Evolutionary conservation across 2,329 filamentous ascomycete species (phyloP).

Genomic region (Fusarium begoniae): DNA sequence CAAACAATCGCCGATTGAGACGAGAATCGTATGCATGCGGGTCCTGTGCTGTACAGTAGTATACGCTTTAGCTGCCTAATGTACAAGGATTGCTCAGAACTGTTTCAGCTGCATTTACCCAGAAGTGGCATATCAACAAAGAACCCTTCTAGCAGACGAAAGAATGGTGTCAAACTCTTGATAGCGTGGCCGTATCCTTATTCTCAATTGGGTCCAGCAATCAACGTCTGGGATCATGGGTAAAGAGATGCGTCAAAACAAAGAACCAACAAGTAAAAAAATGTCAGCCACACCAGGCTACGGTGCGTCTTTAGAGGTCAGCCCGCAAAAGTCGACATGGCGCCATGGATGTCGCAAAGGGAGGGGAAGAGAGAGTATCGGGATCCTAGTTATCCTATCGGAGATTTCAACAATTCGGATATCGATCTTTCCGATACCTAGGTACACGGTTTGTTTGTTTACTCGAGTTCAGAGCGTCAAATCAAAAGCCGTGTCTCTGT

Average conservation of each 20-base stretch:
- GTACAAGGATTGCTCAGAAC: background rate
- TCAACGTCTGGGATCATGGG: slow-evolving; percentile 26
- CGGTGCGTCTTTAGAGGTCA: slow-evolving; percentile 10
- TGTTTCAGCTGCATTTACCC: slow-evolving; percentile 33
- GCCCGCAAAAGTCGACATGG: slow-evolving; percentile 28
- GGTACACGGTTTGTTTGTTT: slow-evolving; percentile 29
- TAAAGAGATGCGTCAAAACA: slow-evolving; percentile 9
- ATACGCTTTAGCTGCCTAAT: slow-evolving; percentile 3
- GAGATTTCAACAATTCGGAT: slow-evolving; percentile 33
- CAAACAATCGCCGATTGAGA: slow-evolving; percentile 29
- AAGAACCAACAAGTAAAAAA: slow-evolving; percentile 11
- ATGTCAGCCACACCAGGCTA: slow-evolving; percentile 27
- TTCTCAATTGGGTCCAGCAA: slow-evolving; percentile 16
- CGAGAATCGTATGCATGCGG: slow-evolving; percentile 17
- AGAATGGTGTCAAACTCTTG: background rate
- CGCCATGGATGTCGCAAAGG: slow-evolving; percentile 11
- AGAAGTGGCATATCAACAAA: slow-evolving; percentile 12
- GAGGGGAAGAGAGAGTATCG: slow-evolving; percentile 5
- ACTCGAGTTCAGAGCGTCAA: slow-evolving; percentile 3
- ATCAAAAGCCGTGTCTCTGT: slow-evolving; percentile 7
- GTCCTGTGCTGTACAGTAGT: slow-evolving; percentile 12
- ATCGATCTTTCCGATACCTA: slow-evolving; percentile 28
- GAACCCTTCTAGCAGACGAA: background rate
- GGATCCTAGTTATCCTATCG: slow-evolving; percentile 28
- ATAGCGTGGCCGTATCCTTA: slow-evolving; percentile 7